Base-by-base conservation (phyloP, 345 rosid species). In the Eutrema yunnanense region DNA sequence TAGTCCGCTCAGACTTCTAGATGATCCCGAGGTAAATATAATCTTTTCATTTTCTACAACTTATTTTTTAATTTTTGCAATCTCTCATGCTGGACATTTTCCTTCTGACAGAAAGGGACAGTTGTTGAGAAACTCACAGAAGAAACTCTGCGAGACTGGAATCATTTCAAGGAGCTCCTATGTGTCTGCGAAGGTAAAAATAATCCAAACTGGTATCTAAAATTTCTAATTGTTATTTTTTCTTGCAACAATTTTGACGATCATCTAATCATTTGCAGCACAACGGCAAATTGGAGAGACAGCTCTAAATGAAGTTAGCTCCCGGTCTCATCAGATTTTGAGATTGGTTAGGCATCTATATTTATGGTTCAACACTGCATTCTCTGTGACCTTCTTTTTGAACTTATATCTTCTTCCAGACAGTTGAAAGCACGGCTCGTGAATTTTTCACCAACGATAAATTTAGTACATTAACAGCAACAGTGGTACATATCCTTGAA, bases 221-320 rank as follows among this genome's bases (percentile, higher is more conserved):
- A 62, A 37, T 77, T 65, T 73, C 52, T 42, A 72, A 67, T 40
- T 43, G 27, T 62, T 49, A 37, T 44, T 38, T 11, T 41, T 44
- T 32, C 0, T 64, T 54, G 43, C 38, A 43, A 63, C 27, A 11
- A 11, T 40, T 5, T 58, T 64, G 41, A 66, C 16, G 16, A 10
- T 2, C 56, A 9, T 46, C 27, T n/a, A 16, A 33, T 36, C 63
- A 64, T 67, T 70, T 78, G 81, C 86, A 92, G 97, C 96, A 73
- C 97, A 92, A 82, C 80, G 98, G 63, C 97, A 92, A 80, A 85
- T 90, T 52, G 96, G 96, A 56, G 98, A 87, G 83, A 92, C 98
- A 71, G 83, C 89, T 80, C 83, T 92, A 67, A 92, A 92, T 40
- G 92, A 92, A 75, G 78, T 89, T 66, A 92, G 98, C 85, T 92